phyloP scores from a whole-genome alignment of 2,329 filamentous ascomycete genomes.

The Fusarium burgessii region DNA sequence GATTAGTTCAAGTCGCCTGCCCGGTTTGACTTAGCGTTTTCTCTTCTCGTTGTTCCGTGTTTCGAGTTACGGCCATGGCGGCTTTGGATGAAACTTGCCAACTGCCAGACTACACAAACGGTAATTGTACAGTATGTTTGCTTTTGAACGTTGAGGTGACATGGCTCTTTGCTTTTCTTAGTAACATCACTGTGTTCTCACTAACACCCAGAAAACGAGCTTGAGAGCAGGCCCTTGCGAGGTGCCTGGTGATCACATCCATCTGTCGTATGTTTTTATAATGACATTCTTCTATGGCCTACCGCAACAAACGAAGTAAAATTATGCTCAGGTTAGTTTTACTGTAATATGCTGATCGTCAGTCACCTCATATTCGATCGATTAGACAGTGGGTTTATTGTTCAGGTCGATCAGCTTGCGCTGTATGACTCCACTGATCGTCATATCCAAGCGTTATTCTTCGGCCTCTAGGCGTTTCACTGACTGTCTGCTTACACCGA shows the following conservation, averaged over 20 bases:
- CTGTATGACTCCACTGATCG: constrained; percentile 24
- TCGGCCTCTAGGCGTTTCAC: constrained; percentile 11
- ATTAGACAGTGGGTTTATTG: constrained; percentile 20
- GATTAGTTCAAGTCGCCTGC: constrained; percentile 1
- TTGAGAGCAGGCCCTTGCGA: not conserved
- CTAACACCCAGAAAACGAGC: not conserved
- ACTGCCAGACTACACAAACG: constrained; percentile 17
- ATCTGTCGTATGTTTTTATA: constrained; percentile 26
- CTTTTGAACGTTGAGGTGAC: constrained; percentile 26
- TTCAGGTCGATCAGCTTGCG: constrained; percentile 10
- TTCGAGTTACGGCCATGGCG: constrained; percentile 44
- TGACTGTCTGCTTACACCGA: not conserved
- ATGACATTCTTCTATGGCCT: not conserved
- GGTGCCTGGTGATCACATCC: not conserved
- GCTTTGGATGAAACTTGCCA: constrained; percentile 23
- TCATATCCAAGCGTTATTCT: constrained; percentile 15
- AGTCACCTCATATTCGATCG: constrained; percentile 35
- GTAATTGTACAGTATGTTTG: not conserved
- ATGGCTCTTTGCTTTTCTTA: constrained; percentile 4
- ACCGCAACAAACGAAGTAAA: not conserved
- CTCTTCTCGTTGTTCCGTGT: constrained; percentile 36
- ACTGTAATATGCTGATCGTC: constrained; percentile 12
- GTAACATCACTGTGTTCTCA: not conserved
- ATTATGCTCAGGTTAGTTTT: not conserved
- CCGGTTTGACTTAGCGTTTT: constrained; percentile 15